Evolutionary conservation across 2,329 filamentous ascomycete species (phyloP).

Genomic region (Lasiodiplodia theobromae): DNA sequence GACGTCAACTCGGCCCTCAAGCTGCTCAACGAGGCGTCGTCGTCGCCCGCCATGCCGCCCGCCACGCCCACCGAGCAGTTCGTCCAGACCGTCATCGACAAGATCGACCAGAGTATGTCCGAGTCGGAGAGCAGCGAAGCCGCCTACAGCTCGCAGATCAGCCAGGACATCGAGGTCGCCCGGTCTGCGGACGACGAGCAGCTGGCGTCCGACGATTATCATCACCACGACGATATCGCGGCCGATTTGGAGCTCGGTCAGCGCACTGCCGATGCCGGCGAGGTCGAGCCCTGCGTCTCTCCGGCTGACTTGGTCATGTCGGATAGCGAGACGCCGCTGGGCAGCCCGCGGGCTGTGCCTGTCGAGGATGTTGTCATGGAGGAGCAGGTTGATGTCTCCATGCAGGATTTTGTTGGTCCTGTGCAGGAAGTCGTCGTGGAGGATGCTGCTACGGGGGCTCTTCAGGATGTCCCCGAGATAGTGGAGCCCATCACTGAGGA

Average conservation of each 20-base stretch:
- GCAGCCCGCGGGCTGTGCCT: background rate
- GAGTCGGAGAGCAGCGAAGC: conserved; percentile 8
- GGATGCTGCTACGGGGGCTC: background rate
- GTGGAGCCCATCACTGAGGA: background rate
- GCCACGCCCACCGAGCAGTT: conserved; percentile 27
- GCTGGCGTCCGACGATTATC: background rate
- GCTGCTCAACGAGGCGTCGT: conserved; percentile 17
- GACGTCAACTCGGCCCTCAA: conserved; percentile 25
- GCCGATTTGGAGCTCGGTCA: background rate
- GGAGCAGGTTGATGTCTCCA: background rate
- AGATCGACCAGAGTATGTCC: conserved; percentile 22
- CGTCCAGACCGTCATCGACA: conserved; percentile 25
- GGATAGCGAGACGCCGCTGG: background rate
- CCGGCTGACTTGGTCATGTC: conserved; percentile 20
- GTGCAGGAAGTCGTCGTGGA: background rate
- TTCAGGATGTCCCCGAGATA: background rate
- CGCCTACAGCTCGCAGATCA: background rate
- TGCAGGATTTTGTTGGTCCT: background rate
- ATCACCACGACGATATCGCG: background rate
- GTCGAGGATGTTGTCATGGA: background rate
- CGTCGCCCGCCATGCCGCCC: conserved; percentile 9
- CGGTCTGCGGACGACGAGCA: conserved; percentile 15
- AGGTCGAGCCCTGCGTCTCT: background rate
- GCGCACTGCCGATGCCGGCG: background rate
- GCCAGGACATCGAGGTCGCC: conserved; percentile 9